Base-by-base conservation (phyloP, 1,284 basidiomycete genomes). In the Cutaneotrichosporon cavernicola region DNA sequence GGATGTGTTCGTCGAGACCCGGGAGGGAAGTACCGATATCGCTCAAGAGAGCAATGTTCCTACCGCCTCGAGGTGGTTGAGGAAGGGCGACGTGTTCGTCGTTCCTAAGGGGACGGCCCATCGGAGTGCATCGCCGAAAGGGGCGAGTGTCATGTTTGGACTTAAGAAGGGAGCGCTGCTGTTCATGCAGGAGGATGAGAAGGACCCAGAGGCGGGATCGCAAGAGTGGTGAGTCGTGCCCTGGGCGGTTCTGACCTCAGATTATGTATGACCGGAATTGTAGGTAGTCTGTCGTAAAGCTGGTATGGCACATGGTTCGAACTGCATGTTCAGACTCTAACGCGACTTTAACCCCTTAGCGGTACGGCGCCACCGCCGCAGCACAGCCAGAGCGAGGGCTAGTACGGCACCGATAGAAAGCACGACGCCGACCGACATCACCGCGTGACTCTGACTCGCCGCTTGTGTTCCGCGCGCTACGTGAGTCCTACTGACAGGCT, bases 151-250 rank as follows among this genome's bases (percentile, higher is more conserved):
- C 30, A 58, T 63, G 61, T 63, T 63, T 10, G 32, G 58, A n/a
- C 40, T 63, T 1, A 40, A 36, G 18, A 30, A 21, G 21, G 56
- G 46, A 14, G 55, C 56, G n/a, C 50, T 63, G 21, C 47, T 58
- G 14, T 58, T 63, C n/a, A 63, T 63, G 61, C 36, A 43, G 26
- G 56, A 63, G 38, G 61, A 63, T 36, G 40, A 61, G 53, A 56
- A 56, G 21, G 32, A 50, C 18, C 30, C 51, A 10, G 51, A 53
- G 43, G 59, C 30, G 50, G 59, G 38, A 4, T 52, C 51, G 51
- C 18, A 10, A 30, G 51, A 52, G 31, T 52, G 30, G 51, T 31
- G 51, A 30, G 49, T 50, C 22, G 34, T 36, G 7, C 11, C 11
- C 7, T 36, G 34, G 34, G 34, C 5, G 34, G 34, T 8, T 8